These are phyloP conservation scores for Dactylonectria macrodidyma DNA, from an alignment of 2,329 filamentous ascomycete genomes.

Conservation along the genomic window DNA sequence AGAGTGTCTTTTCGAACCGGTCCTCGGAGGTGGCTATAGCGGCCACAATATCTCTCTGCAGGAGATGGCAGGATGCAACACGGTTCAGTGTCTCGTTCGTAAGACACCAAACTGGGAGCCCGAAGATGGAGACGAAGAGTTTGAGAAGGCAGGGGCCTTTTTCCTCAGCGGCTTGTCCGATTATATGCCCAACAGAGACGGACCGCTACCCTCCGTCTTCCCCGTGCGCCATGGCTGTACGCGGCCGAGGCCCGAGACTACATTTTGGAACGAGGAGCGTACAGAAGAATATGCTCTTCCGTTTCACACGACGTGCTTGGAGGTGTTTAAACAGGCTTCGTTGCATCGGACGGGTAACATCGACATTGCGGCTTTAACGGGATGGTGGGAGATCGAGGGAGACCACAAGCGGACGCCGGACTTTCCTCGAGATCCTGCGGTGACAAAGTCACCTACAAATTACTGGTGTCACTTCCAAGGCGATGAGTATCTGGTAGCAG, in stretches of 20 bases:
- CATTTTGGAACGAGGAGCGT: slow-evolving; percentile 1
- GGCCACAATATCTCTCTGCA: slow-evolving; percentile 43
- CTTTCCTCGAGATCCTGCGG: slow-evolving; percentile 31
- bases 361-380: slow-evolving; percentile 37
- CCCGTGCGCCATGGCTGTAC: slow-evolving; percentile 31
- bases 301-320: slow-evolving; percentile 50
- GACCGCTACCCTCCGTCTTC: slow-evolving; percentile 1
- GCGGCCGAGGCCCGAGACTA: slow-evolving; percentile 2
- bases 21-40: slow-evolving; percentile 32
- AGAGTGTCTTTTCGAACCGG: slow-evolving; percentile 22
- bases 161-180: slow-evolving; percentile 42
- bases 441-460: not conserved
- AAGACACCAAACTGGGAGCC: slow-evolving; percentile 38
- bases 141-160: slow-evolving; percentile 33
- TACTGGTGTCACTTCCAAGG: slow-evolving; percentile 34
- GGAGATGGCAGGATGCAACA: slow-evolving; percentile 47
- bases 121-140: slow-evolving; percentile 37
- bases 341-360: slow-evolving; percentile 31
- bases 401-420: not conserved
- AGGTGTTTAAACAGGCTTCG: slow-evolving; percentile 48
- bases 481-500: slow-evolving; percentile 40
- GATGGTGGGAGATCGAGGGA: slow-evolving; percentile 33
- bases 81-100: slow-evolving; percentile 44
- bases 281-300: slow-evolving; percentile 37
- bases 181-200: slow-evolving; percentile 31